Conservation (phyloP, 371 early-diverging fungal genomes). For the Apophysomyces trapeziformis region DNA sequence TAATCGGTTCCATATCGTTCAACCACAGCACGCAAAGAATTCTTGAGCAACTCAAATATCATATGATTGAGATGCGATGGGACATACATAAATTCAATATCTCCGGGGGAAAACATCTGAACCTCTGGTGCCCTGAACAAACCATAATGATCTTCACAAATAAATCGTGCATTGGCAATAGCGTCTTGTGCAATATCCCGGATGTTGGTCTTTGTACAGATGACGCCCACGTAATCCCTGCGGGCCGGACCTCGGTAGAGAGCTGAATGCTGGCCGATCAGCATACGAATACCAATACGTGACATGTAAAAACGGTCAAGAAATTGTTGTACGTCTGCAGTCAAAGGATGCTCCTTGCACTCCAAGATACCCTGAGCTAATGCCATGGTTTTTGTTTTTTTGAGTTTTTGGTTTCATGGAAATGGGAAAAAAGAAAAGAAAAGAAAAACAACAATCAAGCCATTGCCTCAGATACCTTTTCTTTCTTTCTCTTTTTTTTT, state of each 20-base stretch:
- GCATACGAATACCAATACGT: conserved; percentile 97
- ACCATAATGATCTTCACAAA: conserved; percentile 95
- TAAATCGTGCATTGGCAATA: conserved; percentile 91
- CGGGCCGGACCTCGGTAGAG: conserved; percentile 68
- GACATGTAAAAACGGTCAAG: conserved; percentile 97
- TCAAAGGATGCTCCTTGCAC: conserved; percentile 80
- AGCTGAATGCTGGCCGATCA: conserved; percentile 88
- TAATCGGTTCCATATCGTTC: conserved; percentile 88
- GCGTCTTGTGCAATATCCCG: conserved; percentile 86
- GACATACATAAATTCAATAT: conserved; percentile 96
- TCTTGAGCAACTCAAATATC: conserved; percentile 98
- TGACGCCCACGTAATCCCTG: conserved; percentile 92
- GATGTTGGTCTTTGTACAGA: conserved; percentile 90
- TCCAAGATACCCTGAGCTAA: conserved; percentile 93
- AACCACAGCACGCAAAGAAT: conserved; percentile 94
- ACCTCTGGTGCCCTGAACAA: conserved; percentile 85
- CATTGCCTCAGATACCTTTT: not conserved
- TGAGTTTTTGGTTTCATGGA: no score
- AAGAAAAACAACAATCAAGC: not conserved
- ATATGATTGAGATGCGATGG: conserved; percentile 97
- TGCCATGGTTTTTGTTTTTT: not conserved
- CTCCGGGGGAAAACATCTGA: conserved; percentile 78
- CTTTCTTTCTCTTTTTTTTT: no score
- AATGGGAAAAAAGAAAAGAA: not conserved
- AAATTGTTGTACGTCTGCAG: conserved; percentile 89